Evolutionary conservation across 2,329 filamentous ascomycete genomes (phyloP), one percentile per base, ranked within the genome.

Genomic region (Ciborinia camelliae): DNA sequence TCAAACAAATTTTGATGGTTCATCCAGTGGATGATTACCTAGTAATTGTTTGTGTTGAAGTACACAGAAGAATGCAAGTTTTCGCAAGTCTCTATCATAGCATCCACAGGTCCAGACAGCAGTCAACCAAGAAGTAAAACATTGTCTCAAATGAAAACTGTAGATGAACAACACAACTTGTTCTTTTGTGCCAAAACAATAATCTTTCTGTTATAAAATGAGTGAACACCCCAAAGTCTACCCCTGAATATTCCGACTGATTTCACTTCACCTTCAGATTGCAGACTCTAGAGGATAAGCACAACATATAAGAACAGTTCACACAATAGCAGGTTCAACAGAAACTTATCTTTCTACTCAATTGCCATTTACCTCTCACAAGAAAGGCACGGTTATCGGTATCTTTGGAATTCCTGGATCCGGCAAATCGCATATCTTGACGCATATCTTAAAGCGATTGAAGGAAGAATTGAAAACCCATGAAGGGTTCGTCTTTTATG

Each of bases 341-440:
- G 12, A 26, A 41, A 26, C 18, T 6, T 26, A 26, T 23, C 20
- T 26, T 20, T 7, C 5, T 5, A 1, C 52, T 39, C 52, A 23
- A 2, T 5, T 26, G 12, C 20, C 32, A 26, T 43, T 10, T 4
- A 35, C 4, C 6, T 6, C 15, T 28, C 30, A 9, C 30, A 35
- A 52, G 10, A 80, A 77, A 66, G 74, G 79, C 15, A 70, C 70
- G 2, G 72, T 86, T 23, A 73, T 87, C 37, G 83, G 83, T 3
- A 60, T 87, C 1, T 86, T 86, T 66, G 84, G 84, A 7, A 26
- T 86, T 45, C 75, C 82, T 1, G 83, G 82, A 0, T 80, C 73
- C n/a, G 84, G 84, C 5, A 86, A 86, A 71, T 79, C 81, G 0
- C 77, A 72, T 47, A 65, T 83, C 8, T 65, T 86, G 18, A 69